These are phyloP conservation scores for Saccharomyces kudriavzevii DNA, from an alignment of 805 yeast genomes.

Conservation along the genomic window DNA sequence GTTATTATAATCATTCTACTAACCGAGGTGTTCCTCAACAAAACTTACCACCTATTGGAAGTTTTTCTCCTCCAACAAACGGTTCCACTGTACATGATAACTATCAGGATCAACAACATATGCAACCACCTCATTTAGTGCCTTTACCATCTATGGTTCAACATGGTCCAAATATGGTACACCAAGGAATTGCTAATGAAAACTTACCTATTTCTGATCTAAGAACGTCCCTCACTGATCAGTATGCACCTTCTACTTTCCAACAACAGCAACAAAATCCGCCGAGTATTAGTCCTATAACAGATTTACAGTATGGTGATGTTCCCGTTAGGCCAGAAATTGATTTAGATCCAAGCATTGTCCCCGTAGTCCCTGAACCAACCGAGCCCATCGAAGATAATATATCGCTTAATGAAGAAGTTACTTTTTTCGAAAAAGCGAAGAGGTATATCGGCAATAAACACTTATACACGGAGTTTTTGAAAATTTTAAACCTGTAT, in stretches of 20 bases:
- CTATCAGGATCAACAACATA: conserved; percentile 12
- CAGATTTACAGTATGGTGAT: conserved; percentile 13
- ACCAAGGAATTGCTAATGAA: neutral
- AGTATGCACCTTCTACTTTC: neutral
- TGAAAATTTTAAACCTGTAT: conserved; percentile 77
- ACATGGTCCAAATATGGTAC: conserved; percentile 2
- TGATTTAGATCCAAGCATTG: conserved; percentile 55
- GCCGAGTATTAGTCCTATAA: conserved; percentile 16
- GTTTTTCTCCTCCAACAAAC: conserved; percentile 32
- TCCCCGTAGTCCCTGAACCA: conserved; percentile 84
- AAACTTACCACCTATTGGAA: conserved; percentile 32
- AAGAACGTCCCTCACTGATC: conserved; percentile 1
- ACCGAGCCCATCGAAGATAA: conserved; percentile 47
- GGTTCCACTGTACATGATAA: conserved; percentile 17
- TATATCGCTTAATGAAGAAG: conserved; percentile 71
- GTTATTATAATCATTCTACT: neutral
- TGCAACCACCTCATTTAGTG: conserved; percentile 13
- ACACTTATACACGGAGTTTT: conserved; percentile 84
- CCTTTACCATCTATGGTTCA: conserved; percentile 23
- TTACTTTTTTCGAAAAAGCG: conserved; percentile 84
- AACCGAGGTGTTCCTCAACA: conserved; percentile 10
- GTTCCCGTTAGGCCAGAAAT: conserved; percentile 32
- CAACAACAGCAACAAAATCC: conserved; percentile 16
- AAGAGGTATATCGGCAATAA: conserved; percentile 83
- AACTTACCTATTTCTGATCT: conserved; percentile 1